Evolutionary conservation across 2,329 filamentous ascomycete species (phyloP).

Genomic region (Ceratocystis destructans): DNA sequence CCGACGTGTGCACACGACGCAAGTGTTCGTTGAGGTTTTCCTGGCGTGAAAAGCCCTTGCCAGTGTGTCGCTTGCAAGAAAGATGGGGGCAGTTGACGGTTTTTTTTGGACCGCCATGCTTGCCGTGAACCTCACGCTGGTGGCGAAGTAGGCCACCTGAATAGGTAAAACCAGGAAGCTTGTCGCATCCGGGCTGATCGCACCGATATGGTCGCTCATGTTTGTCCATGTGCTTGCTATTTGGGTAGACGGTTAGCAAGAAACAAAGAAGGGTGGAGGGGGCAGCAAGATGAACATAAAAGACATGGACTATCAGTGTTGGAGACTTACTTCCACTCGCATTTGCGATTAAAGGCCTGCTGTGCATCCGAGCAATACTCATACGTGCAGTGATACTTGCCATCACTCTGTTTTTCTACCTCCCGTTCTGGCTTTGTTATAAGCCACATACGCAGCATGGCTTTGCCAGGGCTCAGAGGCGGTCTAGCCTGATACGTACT

Average conservation of each 20-base stretch:
- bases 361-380: constrained; percentile 52
- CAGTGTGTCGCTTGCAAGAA: constrained; percentile 79
- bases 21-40: constrained; percentile 93
- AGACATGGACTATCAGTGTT: neutral
- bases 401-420: constrained; percentile 49
- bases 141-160: constrained; percentile 79
- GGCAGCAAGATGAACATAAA: neutral
- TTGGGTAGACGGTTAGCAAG: constrained; percentile 22
- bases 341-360: constrained; percentile 62
- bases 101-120: constrained; percentile 78
- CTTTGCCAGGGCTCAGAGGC: neutral
- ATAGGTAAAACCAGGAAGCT: constrained; percentile 88
- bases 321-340: constrained; percentile 76
- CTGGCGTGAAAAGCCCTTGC: constrained; percentile 80
- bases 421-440: constrained; percentile 47
- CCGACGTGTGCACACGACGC: constrained; percentile 69
- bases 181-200: constrained; percentile 67
- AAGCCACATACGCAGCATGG: constrained; percentile 34
- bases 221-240: constrained; percentile 95
- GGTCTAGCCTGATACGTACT: neutral
- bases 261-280: neutral
- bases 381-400: constrained; percentile 64
- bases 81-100: constrained; percentile 71
- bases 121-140: constrained; percentile 84
- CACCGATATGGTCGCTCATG: constrained; percentile 91